phyloP scores from a whole-genome alignment of 2,329 filamentous ascomycete genomes.

The Diaporthe destruens region DNA sequence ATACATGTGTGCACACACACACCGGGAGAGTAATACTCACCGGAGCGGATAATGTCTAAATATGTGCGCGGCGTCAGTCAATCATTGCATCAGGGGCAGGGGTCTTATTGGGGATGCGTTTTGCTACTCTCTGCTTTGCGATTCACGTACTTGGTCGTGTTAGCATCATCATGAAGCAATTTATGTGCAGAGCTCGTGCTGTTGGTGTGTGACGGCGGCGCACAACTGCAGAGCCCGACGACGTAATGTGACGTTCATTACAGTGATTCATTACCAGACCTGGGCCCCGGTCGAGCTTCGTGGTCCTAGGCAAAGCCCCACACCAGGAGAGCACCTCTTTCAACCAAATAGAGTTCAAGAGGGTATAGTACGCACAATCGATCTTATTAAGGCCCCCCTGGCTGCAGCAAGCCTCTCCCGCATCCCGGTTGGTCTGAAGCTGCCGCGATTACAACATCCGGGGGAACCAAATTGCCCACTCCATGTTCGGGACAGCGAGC shows the following conservation, averaged over 20 bases:
- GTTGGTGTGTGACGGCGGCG: background rate
- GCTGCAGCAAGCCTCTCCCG: background rate
- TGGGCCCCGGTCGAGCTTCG: too few relatives aligned
- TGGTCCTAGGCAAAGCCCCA: background rate
- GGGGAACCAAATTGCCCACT: background rate
- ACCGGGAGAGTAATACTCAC: background rate
- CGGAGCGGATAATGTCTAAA: conserved; percentile 31
- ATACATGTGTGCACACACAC: background rate
- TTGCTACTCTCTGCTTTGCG: background rate
- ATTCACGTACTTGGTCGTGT: conserved; percentile 5
- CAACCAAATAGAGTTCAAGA: background rate
- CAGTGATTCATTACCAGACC: conserved; percentile 9
- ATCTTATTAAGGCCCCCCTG: background rate
- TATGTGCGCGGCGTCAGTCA: conserved; percentile 26
- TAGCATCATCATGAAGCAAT: conserved; percentile 26
- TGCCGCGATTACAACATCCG: background rate
- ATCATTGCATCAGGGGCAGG: conserved; percentile 25
- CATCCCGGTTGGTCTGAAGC: background rate
- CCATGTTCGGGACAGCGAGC: background rate
- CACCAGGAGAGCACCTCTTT: background rate
- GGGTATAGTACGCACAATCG: background rate
- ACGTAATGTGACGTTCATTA: conserved; percentile 7
- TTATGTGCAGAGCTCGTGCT: background rate
- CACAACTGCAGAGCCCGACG: background rate
- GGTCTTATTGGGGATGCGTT: conserved; percentile 13